phyloP scores from a whole-genome alignment of 2,329 filamentous ascomycete genomes.

The Daldinia eschscholtzii region DNA sequence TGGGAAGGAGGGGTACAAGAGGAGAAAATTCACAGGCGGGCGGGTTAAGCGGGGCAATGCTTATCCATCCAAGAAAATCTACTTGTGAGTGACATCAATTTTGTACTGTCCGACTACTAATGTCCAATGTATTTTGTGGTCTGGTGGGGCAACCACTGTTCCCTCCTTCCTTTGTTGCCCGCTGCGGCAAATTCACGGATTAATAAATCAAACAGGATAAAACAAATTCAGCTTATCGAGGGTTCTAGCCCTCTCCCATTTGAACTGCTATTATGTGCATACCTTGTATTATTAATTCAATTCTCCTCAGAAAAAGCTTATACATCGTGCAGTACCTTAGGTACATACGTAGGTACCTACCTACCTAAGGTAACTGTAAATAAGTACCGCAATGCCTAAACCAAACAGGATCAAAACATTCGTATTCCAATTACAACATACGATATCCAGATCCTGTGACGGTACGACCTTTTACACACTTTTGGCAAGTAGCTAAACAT shows the following conservation, averaged over 20 bases:
- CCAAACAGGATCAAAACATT: not conserved
- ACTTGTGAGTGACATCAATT: constrained; percentile 40
- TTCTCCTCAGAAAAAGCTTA: not conserved
- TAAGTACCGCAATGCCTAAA: not conserved
- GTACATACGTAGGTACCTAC: not conserved
- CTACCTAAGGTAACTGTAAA: not conserved
- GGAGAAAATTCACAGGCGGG: constrained; percentile 38
- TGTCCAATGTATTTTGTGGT: constrained; percentile 17
- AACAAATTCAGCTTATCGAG: constrained; percentile 25
- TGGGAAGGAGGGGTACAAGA: constrained; percentile 42
- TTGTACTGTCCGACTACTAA: constrained; percentile 3
- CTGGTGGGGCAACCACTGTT: constrained; percentile 27
- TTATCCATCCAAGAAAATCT: constrained; percentile 20
- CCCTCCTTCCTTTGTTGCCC: constrained; percentile 16
- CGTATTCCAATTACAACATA: constrained; percentile 9
- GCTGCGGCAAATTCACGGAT: constrained; percentile 34
- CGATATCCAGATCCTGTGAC: not conserved
- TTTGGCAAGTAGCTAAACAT: constrained; percentile 4
- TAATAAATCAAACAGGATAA: constrained; percentile 21
- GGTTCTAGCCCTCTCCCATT: constrained; percentile 35
- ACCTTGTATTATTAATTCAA: not conserved
- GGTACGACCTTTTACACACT: constrained; percentile 1
- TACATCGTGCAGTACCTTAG: not conserved
- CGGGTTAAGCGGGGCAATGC: constrained; percentile 31
- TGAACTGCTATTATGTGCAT: not conserved